Evolutionary conservation across 2,329 filamentous ascomycete species (phyloP).

Genomic region (Annulohypoxylon truncatum): DNA sequence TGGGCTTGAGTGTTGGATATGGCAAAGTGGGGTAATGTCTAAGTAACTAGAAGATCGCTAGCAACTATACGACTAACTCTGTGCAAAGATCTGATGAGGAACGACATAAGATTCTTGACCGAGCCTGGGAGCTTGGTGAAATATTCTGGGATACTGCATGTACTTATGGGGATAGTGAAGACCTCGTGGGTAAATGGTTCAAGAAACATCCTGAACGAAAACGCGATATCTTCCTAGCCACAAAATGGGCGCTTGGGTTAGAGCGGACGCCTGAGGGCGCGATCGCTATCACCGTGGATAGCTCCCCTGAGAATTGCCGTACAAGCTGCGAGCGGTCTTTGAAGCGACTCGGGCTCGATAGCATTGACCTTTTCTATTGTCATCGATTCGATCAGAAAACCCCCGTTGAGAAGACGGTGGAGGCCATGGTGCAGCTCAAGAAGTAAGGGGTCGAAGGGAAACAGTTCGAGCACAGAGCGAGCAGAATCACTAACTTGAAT

Average conservation of each 20-base stretch:
- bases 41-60: neutral
- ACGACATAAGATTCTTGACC: constrained; percentile 41
- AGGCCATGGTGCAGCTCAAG: constrained; percentile 60
- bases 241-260: constrained; percentile 50
- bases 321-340: constrained; percentile 53
- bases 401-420: constrained; percentile 60
- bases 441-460: constrained; percentile 41
- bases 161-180: constrained; percentile 58
- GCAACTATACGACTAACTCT: neutral
- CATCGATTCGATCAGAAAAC: constrained; percentile 60
- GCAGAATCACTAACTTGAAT: neutral
- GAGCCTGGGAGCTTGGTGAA: constrained; percentile 54
- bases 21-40: constrained; percentile 27
- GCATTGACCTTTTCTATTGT: constrained; percentile 66
- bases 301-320: constrained; percentile 45
- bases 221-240: constrained; percentile 57
- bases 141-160: constrained; percentile 61
- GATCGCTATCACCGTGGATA: constrained; percentile 35
- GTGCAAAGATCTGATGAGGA: constrained; percentile 38
- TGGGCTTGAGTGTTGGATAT: constrained; percentile 45
- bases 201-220: constrained; percentile 54
- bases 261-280: constrained; percentile 5
- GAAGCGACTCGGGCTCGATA: constrained; percentile 59
- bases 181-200: constrained; percentile 59
- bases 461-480: neutral